Evolutionary conservation across 139 green algal species (phyloP).

Genomic region (Eudorina sp.): DNA sequence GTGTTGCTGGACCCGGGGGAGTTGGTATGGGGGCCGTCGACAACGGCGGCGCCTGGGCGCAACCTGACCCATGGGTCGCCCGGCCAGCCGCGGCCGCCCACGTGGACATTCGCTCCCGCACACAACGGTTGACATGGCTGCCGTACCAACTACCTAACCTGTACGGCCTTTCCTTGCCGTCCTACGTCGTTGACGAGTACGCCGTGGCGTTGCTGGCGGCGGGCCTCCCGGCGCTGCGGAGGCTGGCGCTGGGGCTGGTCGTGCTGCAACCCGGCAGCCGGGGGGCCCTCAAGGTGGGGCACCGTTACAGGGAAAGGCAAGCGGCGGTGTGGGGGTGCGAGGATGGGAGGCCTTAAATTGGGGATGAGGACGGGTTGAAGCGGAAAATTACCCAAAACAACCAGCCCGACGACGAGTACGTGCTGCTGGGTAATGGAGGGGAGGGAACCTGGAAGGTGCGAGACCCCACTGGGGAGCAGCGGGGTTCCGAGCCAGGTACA

Average conservation of each 20-base stretch:
- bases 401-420: not conserved
- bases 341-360: too few species aligned
- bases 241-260: constrained; percentile 1
- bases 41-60: too few species aligned
- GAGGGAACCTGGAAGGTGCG: not conserved
- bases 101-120: too few species aligned
- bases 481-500: not conserved
- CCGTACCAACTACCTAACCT: not conserved
- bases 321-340: not conserved
- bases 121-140: not conserved
- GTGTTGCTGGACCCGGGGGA: too few species aligned
- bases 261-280: not conserved
- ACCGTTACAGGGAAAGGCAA: not conserved
- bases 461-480: not conserved
- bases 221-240: not conserved
- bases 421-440: not conserved
- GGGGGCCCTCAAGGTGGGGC: not conserved
- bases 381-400: not conserved
- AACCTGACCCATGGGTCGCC: too few species aligned
- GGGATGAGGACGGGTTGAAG: not conserved
- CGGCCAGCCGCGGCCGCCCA: too few species aligned
- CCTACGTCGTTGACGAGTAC: not conserved
- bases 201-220: not conserved
- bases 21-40: too few species aligned
- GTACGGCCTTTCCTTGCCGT: constrained; percentile 25